Evolutionary conservation across 257 asterid species (phyloP).

Genomic region (Mitragyna speciosa): DNA sequence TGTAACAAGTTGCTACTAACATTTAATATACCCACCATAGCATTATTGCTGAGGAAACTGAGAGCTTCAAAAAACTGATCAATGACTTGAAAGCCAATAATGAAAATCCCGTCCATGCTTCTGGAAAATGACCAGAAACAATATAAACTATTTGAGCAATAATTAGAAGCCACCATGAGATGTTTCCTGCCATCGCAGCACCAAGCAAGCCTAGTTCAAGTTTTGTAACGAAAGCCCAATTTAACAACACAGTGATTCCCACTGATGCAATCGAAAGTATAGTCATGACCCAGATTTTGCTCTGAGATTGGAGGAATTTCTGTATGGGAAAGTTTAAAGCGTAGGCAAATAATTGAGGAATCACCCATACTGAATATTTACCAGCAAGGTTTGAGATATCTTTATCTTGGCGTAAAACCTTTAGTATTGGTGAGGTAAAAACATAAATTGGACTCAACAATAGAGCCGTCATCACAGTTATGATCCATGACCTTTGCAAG

Average conservation of each 20-base stretch:
- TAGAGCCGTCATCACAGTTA: conserved; percentile 6
- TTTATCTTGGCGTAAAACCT: conserved; percentile 20
- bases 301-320: conserved; percentile 38
- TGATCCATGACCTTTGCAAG: conserved; percentile 40
- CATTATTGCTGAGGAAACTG: conserved; percentile 37
- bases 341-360: conserved; percentile 30
- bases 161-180: conserved; percentile 29
- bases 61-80: conserved; percentile 30
- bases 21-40: conserved; percentile 27
- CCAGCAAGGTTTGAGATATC: conserved; percentile 31
- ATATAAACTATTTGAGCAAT: conserved; percentile 20
- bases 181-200: conserved; percentile 28
- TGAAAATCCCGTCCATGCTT: conserved; percentile 40
- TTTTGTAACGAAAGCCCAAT: conserved; percentile 29
- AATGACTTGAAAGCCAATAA: conserved; percentile 29
- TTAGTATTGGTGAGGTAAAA: conserved; percentile 17
- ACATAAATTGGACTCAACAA: conserved; percentile 24
- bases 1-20: neutral
- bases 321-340: conserved; percentile 32
- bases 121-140: conserved; percentile 29
- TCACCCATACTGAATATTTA: conserved; percentile 16
- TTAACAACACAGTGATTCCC: conserved; percentile 26
- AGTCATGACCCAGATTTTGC: conserved; percentile 37
- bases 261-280: conserved; percentile 11
- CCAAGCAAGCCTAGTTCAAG: conserved; percentile 29